Percentiles rank a stretch among this genome's conserved stretches.
Conservation (phyloP, 306 rosid species). For the Medicago lupulina region DNA sequence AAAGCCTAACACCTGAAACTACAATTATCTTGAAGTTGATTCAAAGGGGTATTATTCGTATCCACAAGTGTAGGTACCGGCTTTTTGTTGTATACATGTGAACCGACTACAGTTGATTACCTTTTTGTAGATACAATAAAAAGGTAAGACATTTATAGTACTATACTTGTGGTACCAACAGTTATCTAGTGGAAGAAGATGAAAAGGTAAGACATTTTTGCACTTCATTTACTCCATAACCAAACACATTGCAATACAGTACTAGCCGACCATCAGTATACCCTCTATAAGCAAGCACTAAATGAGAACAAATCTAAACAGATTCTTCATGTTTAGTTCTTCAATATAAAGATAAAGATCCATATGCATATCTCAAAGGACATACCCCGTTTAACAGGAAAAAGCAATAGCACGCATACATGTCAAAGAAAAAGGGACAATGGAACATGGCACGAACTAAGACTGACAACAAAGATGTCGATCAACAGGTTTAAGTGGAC, state of each 20-base stretch:
- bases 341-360: background rate
- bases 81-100: no score
- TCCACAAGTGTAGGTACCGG: conserved; percentile 6
- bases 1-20: conserved; percentile 18
- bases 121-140: no score
- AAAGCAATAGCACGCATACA: conserved; percentile 25
- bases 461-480: conserved; percentile 26
- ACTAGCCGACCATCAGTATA: conserved; percentile 24
- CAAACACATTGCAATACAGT: conserved; percentile 16
- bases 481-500: conserved; percentile 6
- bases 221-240: conserved; percentile 3
- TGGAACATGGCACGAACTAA: conserved; percentile 9
- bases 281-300: conserved; percentile 15
- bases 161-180: no score
- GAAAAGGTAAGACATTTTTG: no score
- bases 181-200: no score
- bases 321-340: conserved; percentile 12
- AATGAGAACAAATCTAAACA: conserved; percentile 16
- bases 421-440: conserved; percentile 16
- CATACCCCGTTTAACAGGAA: conserved; percentile 16
- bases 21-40: conserved; percentile 1
- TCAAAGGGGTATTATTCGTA: conserved; percentile 4
- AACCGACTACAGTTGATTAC: no score
- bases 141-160: no score
- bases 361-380: background rate